Evolutionary conservation across 176 grass and related monocot genomes (phyloP).

Genomic region (Carex pumila): DNA sequence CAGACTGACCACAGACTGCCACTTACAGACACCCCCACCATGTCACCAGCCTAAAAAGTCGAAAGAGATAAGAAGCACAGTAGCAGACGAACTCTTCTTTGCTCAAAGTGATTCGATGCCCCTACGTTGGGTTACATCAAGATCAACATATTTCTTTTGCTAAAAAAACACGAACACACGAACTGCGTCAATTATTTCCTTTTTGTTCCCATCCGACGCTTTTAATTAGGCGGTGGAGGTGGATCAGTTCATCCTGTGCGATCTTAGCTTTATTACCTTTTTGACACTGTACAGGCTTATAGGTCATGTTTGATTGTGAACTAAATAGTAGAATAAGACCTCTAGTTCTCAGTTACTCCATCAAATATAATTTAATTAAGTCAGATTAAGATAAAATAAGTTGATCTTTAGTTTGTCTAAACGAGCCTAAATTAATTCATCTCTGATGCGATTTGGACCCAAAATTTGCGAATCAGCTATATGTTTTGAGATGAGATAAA

Average conservation of each 20-base stretch:
- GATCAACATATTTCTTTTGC: neutral
- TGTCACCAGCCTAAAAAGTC: neutral
- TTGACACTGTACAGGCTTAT: neutral
- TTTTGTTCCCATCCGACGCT: neutral
- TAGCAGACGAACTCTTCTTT: neutral
- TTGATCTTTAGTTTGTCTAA: too few species aligned
- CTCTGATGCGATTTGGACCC: too few species aligned
- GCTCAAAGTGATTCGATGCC: neutral
- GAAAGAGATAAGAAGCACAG: neutral
- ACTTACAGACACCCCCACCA: too few species aligned
- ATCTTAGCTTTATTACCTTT: neutral
- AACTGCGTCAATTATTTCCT: neutral
- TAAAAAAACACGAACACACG: neutral
- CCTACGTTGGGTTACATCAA: constrained; percentile 2
- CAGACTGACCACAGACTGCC: neutral
- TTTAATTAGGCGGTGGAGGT: neutral
- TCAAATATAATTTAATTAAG: too few species aligned
- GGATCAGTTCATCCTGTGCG: neutral
- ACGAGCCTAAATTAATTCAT: too few species aligned
- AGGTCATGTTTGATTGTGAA: too few species aligned
- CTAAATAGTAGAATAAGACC: too few species aligned
- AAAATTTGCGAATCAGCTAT: too few species aligned
- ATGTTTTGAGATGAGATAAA: too few species aligned
- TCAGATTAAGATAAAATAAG: too few species aligned
- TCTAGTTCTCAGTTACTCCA: too few species aligned